Percentiles rank a stretch among this genome's conserved stretches.
These are phyloP conservation scores for Acacia confusa DNA, from an alignment of 306 rosid species.

Conservation along the genomic window DNA sequence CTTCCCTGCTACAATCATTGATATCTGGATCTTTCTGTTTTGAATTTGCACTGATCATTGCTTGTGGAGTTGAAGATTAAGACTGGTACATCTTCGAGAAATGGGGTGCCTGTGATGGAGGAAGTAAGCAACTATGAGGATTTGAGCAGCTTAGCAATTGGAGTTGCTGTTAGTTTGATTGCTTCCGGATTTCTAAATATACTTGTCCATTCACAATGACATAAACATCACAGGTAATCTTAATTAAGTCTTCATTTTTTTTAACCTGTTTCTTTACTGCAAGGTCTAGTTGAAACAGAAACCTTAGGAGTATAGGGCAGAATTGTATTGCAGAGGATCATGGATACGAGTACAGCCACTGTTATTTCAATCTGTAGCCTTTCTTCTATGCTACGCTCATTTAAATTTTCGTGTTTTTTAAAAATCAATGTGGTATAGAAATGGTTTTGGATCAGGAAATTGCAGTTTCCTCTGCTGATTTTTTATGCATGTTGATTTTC, in stretches of 20 bases:
- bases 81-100: slow-evolving; percentile 9
- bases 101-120: slow-evolving; percentile 25
- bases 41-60: slow-evolving; percentile 13
- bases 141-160: slow-evolving; percentile 2
- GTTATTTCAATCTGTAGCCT: slow-evolving; percentile 5
- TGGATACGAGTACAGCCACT: neutral
- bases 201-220: slow-evolving; percentile 6
- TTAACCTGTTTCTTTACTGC: neutral
- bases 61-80: slow-evolving; percentile 14
- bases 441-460: neutral
- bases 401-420: neutral
- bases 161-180: slow-evolving; percentile 29
- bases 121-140: slow-evolving; percentile 26
- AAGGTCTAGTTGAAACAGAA: neutral
- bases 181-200: slow-evolving; percentile 33
- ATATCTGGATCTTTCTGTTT: slow-evolving; percentile 16
- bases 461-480: neutral
- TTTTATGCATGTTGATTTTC: neutral
- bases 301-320: neutral
- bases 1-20: slow-evolving; percentile 26
- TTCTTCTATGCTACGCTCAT: neutral
- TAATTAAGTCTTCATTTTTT: neutral
- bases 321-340: neutral
- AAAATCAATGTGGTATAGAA: neutral
- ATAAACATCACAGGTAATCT: slow-evolving; percentile 2